Base-by-base conservation (phyloP, 176 grass and related monocot genomes). In the Cenchrus purpureus region DNA sequence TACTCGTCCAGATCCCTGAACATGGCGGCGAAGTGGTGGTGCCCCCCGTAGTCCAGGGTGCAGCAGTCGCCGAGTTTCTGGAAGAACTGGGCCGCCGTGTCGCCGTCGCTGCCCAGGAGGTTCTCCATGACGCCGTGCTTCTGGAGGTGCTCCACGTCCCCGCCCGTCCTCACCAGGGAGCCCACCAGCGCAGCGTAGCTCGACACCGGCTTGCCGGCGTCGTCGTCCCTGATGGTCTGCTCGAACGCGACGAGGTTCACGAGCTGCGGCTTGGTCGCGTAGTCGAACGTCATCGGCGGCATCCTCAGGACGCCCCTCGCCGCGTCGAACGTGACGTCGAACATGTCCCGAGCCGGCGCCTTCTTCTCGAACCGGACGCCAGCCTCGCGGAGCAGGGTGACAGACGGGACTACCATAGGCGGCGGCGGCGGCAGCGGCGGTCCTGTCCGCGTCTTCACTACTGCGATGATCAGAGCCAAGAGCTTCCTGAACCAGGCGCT, bases 201-300 rank as follows among this genome's bases (percentile, higher is more conserved):
- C 71, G 71, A 32, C 71, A 74, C n/a, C 69, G 12, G 69, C n/a
- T 3, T 4, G 12, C 3, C 34, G 10, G 5, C 16, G 25, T 25
- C 25, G 45, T 6, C 51, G 3, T 5, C 19, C 14, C 10, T 49
- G 1, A 0, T 17, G 16, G 62, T 68, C 50, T 81, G 50, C 79
- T 81, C 79, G 50, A 68, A 68, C 46, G 79, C 79, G 65, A 69
- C 12, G 31, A 81, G 79, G 79, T 81, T 81, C 63, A 68, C 70
- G 46, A 73, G 46, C 46, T 14, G 17, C 48, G 62, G 1, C 78
- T 1, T 48, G 63, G 40, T 50, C 6, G 64, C 31, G 79, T 69
- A 25, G 49, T 68, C 48, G 4, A 74, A 7, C 49, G 0, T 13
- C 48, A 74, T 2, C 8, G 0, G 7, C 25, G 71, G 49, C 49